Conservation (phyloP, 495 filamentous ascomycete species). For the Clohesyomyces aquaticus region DNA sequence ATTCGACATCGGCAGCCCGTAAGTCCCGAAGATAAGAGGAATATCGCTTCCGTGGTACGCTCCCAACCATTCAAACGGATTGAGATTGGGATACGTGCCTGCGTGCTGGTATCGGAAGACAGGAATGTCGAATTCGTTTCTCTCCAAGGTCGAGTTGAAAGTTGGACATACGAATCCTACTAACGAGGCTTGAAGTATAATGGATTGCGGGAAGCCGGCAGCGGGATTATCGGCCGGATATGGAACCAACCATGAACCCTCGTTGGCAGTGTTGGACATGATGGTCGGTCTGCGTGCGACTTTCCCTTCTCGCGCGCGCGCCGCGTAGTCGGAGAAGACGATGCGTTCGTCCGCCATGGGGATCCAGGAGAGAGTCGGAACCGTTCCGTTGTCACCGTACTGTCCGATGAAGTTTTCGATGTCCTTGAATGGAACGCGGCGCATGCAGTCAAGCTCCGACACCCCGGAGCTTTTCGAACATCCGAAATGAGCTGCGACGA, state of each 20-base stretch:
- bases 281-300: slow-evolving; percentile 13
- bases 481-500: slow-evolving; percentile 7
- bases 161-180: slow-evolving; percentile 45
- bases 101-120: slow-evolving; percentile 51
- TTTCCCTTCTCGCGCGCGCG: slow-evolving; percentile 40
- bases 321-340: slow-evolving; percentile 52
- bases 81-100: slow-evolving; percentile 55
- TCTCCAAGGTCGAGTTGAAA: slow-evolving; percentile 8
- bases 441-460: slow-evolving; percentile 52
- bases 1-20: slow-evolving; percentile 35
- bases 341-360: slow-evolving; percentile 47
- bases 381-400: slow-evolving; percentile 5
- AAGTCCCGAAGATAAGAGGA: slow-evolving; percentile 54
- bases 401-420: slow-evolving; percentile 50
- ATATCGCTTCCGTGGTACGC: slow-evolving; percentile 57
- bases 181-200: slow-evolving; percentile 24
- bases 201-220: slow-evolving; percentile 39
- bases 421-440: slow-evolving; percentile 46
- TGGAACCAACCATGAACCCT: slow-evolving; percentile 1
- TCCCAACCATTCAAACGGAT: slow-evolving; percentile 52
- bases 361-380: slow-evolving; percentile 44
- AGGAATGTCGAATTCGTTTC: neutral
- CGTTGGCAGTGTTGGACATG: slow-evolving; percentile 21
- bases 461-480: slow-evolving; percentile 25
- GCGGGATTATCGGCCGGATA: slow-evolving; percentile 39